These are phyloP conservation scores for Hemileia vastatrix DNA, from an alignment of 1,284 basidiomycete species.

Conservation along the genomic window DNA sequence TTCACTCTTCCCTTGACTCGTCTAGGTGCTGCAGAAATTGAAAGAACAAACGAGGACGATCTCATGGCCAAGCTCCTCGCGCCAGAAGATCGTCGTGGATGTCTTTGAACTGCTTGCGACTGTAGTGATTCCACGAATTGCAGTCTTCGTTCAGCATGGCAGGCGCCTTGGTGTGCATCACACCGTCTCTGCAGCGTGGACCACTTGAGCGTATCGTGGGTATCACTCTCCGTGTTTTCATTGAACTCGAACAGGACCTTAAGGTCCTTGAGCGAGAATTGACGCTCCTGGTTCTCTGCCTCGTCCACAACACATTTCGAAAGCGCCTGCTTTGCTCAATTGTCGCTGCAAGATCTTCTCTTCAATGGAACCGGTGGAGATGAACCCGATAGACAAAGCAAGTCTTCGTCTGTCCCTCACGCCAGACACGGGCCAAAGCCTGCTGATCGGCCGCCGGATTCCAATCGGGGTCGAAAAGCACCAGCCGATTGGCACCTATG, in stretches of 20 bases:
- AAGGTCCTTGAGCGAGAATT: conserved; percentile 82
- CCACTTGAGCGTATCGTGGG: conserved; percentile 98
- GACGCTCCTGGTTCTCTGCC: conserved; percentile 86
- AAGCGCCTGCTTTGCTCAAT: conserved; percentile 70
- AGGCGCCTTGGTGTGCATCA: conserved; percentile 67
- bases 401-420: conserved; percentile 99
- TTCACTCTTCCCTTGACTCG: too few relatives aligned
- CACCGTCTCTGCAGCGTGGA: conserved; percentile 80
- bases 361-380: conserved; percentile 94
- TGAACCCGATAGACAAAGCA: conserved; percentile 98
- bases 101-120: conserved; percentile 71
- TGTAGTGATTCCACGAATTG: conserved; percentile 99
- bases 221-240: conserved; percentile 76
- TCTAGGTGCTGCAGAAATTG: too few relatives aligned
- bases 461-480: conserved; percentile 97
- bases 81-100: conserved; percentile 92
- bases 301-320: conserved; percentile 96
- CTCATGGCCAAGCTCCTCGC: too few relatives aligned
- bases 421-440: conserved; percentile 94
- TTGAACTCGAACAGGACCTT: conserved; percentile 83
- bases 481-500: conserved; percentile 89
- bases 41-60: too few relatives aligned
- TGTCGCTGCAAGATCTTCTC: conserved; percentile 97
- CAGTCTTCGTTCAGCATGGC: conserved; percentile 91
- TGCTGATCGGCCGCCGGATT: conserved; percentile 98